Evolutionary conservation across 2,329 filamentous ascomycete genomes (phyloP).

Genomic region (Diaporthe sp.): DNA sequence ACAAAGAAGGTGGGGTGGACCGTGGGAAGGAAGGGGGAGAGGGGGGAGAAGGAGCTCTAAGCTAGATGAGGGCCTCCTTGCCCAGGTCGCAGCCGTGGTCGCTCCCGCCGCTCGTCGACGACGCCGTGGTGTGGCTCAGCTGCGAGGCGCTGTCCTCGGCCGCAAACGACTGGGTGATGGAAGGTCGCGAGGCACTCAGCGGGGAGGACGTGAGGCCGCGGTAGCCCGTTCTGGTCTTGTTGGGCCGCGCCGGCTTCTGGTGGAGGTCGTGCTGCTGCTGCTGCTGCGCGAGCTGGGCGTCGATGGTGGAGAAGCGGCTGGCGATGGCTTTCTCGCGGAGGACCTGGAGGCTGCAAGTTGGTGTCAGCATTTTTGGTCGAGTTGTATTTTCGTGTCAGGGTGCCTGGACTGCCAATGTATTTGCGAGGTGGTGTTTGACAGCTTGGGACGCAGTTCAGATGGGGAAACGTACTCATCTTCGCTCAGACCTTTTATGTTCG

Average conservation of each 20-base stretch:
- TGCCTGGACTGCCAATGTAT: not conserved
- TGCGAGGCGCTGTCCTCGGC: slow-evolving; percentile 35
- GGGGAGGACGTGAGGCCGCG: slow-evolving; percentile 38
- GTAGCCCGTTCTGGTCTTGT: slow-evolving; percentile 37
- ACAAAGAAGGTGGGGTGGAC: not conserved
- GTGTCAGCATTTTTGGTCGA: not conserved
- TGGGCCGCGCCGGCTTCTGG: slow-evolving; percentile 26
- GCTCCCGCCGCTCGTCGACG: slow-evolving; percentile 19
- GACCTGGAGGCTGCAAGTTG: slow-evolving; percentile 57
- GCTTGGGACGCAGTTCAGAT: not conserved
- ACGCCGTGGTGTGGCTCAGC: slow-evolving; percentile 18
- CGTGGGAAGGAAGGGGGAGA: not conserved
- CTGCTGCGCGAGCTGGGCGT: slow-evolving; percentile 45
- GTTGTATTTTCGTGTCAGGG: slow-evolving; percentile 15
- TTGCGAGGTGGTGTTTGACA: not conserved
- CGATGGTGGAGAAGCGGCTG: slow-evolving; percentile 62
- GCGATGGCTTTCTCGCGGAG: slow-evolving; percentile 68
- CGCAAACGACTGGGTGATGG: slow-evolving; percentile 38
- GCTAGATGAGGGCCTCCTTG: not conserved
- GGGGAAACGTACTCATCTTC: slow-evolving; percentile 68
- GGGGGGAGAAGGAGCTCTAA: too few relatives aligned
- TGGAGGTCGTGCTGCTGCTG: slow-evolving; percentile 19
- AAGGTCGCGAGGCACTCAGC: slow-evolving; percentile 34
- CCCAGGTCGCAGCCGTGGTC: slow-evolving; percentile 2
- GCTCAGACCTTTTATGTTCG: slow-evolving; percentile 67